phyloP scores from a whole-genome alignment of 805 yeast species.

The Torulaspora quercuum region DNA sequence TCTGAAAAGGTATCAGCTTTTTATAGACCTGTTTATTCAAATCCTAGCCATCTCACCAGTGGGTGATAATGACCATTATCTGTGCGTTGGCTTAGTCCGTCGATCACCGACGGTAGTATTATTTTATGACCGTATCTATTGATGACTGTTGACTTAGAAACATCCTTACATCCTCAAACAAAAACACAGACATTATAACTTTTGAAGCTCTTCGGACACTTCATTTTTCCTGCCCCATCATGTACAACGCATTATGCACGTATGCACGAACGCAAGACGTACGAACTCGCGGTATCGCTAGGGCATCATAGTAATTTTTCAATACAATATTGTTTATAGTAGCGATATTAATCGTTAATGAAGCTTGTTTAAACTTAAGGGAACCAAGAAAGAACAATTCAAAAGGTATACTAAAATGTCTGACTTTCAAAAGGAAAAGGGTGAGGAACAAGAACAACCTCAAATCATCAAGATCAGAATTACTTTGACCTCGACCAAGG shows the following conservation, averaged over 20 bases:
- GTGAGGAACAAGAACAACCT: slow-evolving; percentile 73
- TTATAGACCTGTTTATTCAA: too few relatives aligned
- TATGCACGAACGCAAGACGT: too few relatives aligned
- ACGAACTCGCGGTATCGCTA: too few relatives aligned
- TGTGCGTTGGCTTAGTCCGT: not conserved
- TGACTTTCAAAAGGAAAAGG: slow-evolving; percentile 82
- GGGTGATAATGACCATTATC: not conserved
- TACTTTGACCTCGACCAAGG: slow-evolving; percentile 98
- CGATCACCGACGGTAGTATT: not conserved
- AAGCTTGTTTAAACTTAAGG: too few relatives aligned
- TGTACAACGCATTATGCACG: too few relatives aligned
- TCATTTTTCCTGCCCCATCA: too few relatives aligned
- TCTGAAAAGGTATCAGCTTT: too few relatives aligned
- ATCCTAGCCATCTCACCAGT: slow-evolving; percentile 1
- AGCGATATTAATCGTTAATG: too few relatives aligned
- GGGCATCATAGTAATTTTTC: too few relatives aligned
- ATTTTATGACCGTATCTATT: too few relatives aligned
- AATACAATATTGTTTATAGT: too few relatives aligned
- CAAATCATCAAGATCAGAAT: slow-evolving; percentile 96
- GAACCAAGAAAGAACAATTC: slow-evolving; percentile 32
- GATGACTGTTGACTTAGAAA: slow-evolving; percentile 2
- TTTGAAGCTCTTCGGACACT: too few relatives aligned
- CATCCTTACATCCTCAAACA: not conserved
- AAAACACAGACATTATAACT: not conserved
- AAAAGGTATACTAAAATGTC: slow-evolving; percentile 60